These are phyloP conservation scores for Omphalotus guepiniiformis DNA, from an alignment of 768 basidiomycete genomes.

Conservation along the genomic window DNA sequence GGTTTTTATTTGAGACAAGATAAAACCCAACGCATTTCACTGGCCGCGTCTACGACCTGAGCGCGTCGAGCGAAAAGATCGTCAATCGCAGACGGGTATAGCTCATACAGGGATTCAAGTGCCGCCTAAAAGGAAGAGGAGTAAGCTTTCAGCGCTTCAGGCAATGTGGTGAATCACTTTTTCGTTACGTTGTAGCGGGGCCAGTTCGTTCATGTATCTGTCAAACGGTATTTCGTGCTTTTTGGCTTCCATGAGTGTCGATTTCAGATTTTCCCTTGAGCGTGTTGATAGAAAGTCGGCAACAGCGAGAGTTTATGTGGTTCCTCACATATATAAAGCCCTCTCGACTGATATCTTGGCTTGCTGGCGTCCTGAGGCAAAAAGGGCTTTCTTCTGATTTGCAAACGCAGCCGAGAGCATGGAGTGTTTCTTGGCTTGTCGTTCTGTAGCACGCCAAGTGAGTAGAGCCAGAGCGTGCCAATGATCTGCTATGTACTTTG, in stretches of 20 bases:
- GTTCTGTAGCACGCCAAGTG: slow-evolving; percentile 15
- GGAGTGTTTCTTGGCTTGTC: slow-evolving; percentile 24
- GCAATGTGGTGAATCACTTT: slow-evolving; percentile 17
- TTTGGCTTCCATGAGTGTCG: slow-evolving; percentile 22
- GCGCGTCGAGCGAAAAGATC: slow-evolving; percentile 32
- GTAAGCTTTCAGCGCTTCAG: not conserved
- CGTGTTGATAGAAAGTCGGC: not conserved
- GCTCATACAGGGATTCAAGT: slow-evolving; percentile 17
- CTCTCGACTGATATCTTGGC: slow-evolving; percentile 23
- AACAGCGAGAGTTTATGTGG: not conserved
- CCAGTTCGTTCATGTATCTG: slow-evolving; percentile 22
- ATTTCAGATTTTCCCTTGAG: slow-evolving; percentile 27
- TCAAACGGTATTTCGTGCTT: slow-evolving; percentile 24
- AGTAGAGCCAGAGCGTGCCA: not conserved
- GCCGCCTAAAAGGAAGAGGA: slow-evolving; percentile 17
- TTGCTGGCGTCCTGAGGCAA: slow-evolving; percentile 27
- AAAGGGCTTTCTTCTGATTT: slow-evolving; percentile 29
- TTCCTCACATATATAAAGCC: slow-evolving; percentile 28
- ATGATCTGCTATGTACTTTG: slow-evolving; percentile 12
- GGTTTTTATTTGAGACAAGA: not conserved
- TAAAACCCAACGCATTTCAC: slow-evolving; percentile 28
- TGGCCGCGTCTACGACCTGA: slow-evolving; percentile 29
- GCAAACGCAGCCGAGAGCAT: slow-evolving; percentile 22
- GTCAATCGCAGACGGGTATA: slow-evolving; percentile 25
- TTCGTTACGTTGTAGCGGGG: slow-evolving; percentile 18